Base-by-base conservation (phyloP, 1,284 basidiomycete species). In the Trichosporon coremiiforme region DNA sequence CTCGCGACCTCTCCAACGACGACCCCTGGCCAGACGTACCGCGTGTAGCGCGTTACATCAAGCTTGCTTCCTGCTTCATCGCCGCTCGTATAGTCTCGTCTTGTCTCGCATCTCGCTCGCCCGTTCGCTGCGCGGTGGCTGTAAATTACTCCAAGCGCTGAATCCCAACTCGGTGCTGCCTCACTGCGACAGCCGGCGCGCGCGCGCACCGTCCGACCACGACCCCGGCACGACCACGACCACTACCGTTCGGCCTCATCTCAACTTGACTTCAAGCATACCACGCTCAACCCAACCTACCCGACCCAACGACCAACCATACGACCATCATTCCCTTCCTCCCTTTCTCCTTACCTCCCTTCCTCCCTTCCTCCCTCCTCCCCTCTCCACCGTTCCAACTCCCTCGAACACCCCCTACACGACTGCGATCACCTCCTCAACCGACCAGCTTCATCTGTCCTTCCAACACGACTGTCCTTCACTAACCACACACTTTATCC, bases 291-390 rank as follows among this genome's bases (percentile, higher is more conserved):
- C 55, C 29, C 57, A 33, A 33, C 57, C 57, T 60, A 35, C 57
- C 31, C 31, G 31, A 33, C 57, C 29, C 10, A 60, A 20, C 57
- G 31, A 60, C 57, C 33, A 33, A 8, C 57, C 29, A 35, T 31
- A 60, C 57, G 31, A 60, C 57, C 57, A 60, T 33, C 57, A 15
- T 17, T 60, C n/a, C n/a, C n/a, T n/a, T n/a, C n/a, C n/a, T 7
- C 10, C 10, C 57, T 35, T 13, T 33, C 31, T n/a, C 17, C 47
- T 2, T 9, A n/a, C 22, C 47, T 9, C 20, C 17, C 20, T 5
- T 53, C 47, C 3, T 33, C 33, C 8, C 33, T 33, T 8, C 33
- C 33, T 33, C 33, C 33, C 8, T 8, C 22, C 47, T 20, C 6
- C 47, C 47, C 17, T 20, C 47, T 17, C 6, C 47, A 12, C 9